Percentiles rank a stretch among this genome's conserved stretches.
These are phyloP conservation scores for Physcomitrellopsis africana DNA, from an alignment of 225 moss, liverwort and hornwort species.

Conservation along the genomic window DNA sequence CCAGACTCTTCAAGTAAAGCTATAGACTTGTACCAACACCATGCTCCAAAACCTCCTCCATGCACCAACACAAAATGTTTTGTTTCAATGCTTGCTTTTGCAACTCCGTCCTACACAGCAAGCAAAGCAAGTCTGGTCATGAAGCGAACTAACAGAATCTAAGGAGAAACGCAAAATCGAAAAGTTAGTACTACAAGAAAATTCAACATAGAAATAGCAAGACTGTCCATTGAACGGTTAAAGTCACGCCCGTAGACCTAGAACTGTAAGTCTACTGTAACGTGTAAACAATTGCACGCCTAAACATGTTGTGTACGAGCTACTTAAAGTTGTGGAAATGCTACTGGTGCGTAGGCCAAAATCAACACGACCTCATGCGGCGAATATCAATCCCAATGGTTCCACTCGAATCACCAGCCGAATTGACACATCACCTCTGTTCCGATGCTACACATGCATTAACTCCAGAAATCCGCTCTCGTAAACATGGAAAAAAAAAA, in stretches of 20 bases:
- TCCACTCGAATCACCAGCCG: too few species aligned
- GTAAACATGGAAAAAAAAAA: too few species aligned
- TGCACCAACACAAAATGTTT: constrained; percentile 95
- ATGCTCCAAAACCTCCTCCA: constrained; percentile 95
- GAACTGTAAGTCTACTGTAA: background rate
- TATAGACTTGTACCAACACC: constrained; percentile 99
- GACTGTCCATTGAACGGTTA: too few species aligned
- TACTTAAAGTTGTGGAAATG: background rate
- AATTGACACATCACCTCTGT: too few species aligned
- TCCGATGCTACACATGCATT: too few species aligned
- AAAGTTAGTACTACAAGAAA: background rate
- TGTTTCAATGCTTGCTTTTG: constrained; percentile 63
- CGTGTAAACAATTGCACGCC: background rate
- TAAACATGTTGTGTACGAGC: background rate
- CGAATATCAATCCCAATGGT: too few species aligned
- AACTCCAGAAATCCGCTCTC: too few species aligned
- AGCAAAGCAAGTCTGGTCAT: background rate
- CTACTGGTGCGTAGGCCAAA: too few species aligned
- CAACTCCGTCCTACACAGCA: constrained; percentile 61
- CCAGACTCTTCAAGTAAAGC: constrained; percentile 88
- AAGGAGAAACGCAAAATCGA: background rate
- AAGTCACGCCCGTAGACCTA: too few species aligned
- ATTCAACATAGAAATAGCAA: too few species aligned
- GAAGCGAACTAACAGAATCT: background rate
- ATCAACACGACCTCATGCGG: too few species aligned